A percentile compares a stretch with the other conserved stretches of the same genome.
These are phyloP conservation scores for Trichopus zeylanicus DNA, from an alignment of 116 monocot species.

Conservation along the genomic window DNA sequence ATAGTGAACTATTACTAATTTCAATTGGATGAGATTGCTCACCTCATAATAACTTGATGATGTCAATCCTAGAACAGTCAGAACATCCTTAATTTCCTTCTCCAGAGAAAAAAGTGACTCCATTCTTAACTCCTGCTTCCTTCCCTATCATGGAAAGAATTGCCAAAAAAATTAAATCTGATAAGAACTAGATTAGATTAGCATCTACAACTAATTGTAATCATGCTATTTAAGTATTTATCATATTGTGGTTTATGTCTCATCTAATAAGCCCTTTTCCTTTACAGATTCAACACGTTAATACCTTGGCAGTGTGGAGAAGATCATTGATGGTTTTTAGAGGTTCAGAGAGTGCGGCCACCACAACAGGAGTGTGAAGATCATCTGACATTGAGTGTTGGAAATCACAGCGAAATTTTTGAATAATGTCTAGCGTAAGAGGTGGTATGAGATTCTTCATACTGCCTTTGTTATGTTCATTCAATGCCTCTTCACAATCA, in stretches of 20 bases:
- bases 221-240: too few relatives aligned
- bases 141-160: constrained; percentile 49
- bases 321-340: constrained; percentile 83
- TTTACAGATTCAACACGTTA: too few relatives aligned
- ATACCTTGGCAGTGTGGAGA: constrained; percentile 80
- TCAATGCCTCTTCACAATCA: constrained; percentile 68
- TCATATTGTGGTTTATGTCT: too few relatives aligned
- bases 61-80: constrained; percentile 65
- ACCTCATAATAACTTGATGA: constrained; percentile 71
- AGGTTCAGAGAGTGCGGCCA: constrained; percentile 79
- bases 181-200: too few relatives aligned
- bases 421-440: constrained; percentile 35
- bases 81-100: constrained; percentile 49
- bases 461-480: constrained; percentile 17
- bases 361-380: constrained; percentile 73
- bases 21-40: background rate
- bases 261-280: too few relatives aligned
- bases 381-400: constrained; percentile 69
- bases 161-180: background rate
- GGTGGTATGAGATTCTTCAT: constrained; percentile 27
- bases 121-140: constrained; percentile 52
- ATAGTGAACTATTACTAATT: background rate
- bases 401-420: constrained; percentile 53
- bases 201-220: too few relatives aligned
- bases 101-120: constrained; percentile 66